Conservation (phyloP, 1,284 basidiomycete species). For the Leccinum pachyderme region DNA sequence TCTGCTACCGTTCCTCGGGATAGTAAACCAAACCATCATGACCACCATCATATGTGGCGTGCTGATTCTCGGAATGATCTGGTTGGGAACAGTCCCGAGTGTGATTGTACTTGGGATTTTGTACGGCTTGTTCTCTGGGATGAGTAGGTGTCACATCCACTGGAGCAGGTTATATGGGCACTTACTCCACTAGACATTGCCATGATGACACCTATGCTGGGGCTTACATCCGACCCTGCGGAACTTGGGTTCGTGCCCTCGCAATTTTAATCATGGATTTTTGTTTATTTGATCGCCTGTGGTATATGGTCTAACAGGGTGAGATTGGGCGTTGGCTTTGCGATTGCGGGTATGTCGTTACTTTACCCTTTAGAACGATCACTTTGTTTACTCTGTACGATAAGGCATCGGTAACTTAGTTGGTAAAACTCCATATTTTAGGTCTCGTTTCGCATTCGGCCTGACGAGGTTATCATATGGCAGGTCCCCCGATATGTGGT, state of each 20-base stretch:
- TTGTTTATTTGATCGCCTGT: neutral
- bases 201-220: slow-evolving; percentile 27
- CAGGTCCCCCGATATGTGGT: slow-evolving; percentile 32
- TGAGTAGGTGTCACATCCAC: slow-evolving; percentile 30
- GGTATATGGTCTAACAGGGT: too few relatives aligned
- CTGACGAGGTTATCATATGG: neutral
- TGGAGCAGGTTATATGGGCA: neutral
- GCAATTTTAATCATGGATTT: neutral
- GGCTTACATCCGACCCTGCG: slow-evolving; percentile 20
- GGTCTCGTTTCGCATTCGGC: too few relatives aligned
- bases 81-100: slow-evolving; percentile 37
- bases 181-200: slow-evolving; percentile 17
- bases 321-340: too few relatives aligned
- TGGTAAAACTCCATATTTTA: slow-evolving; percentile 11
- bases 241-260: slow-evolving; percentile 27
- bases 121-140: slow-evolving; percentile 51
- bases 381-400: neutral
- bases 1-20: slow-evolving; percentile 37
- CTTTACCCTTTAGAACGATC: neutral
- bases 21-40: slow-evolving; percentile 41
- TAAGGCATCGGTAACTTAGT: slow-evolving; percentile 27
- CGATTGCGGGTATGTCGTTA: slow-evolving; percentile 12
- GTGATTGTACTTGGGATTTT: slow-evolving; percentile 45
- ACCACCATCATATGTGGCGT: slow-evolving; percentile 26
- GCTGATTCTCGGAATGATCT: slow-evolving; percentile 43